These are phyloP conservation scores for Ceratocystis alfenasii DNA, from an alignment of 2,329 filamentous ascomycete species.

Conservation along the genomic window DNA sequence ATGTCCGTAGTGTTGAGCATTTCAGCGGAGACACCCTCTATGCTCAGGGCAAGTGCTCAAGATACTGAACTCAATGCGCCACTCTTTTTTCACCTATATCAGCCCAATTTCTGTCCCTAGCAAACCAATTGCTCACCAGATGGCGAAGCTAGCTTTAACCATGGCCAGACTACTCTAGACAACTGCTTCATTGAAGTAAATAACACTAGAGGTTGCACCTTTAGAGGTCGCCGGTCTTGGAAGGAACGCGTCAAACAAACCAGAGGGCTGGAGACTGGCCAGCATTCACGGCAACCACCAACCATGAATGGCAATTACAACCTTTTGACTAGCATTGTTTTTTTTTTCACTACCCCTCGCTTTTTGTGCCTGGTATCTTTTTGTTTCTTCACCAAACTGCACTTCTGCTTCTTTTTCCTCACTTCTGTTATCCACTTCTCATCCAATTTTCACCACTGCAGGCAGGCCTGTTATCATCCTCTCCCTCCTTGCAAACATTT, in stretches of 20 bases:
- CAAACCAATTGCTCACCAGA: not conserved
- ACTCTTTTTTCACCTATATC: not conserved
- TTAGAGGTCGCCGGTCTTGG: not conserved
- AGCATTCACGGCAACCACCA: constrained; percentile 7
- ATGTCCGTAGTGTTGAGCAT: not conserved
- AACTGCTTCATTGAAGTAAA: not conserved
- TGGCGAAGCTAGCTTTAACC: not conserved
- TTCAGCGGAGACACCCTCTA: not conserved
- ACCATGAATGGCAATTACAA: constrained; percentile 5
- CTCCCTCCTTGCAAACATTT: constrained; percentile 9
- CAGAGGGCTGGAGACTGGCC: not conserved
- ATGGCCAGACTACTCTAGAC: not conserved
- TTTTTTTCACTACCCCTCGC: not conserved
- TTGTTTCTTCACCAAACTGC: not conserved
- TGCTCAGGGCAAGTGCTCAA: not conserved
- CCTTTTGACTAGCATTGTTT: not conserved
- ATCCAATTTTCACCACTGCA: constrained; percentile 9
- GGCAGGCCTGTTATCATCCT: constrained; percentile 2
- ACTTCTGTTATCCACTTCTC: constrained; percentile 1
- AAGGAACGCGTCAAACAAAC: constrained; percentile 9
- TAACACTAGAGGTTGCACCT: not conserved
- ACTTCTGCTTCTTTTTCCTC: not conserved
- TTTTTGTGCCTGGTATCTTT: not conserved
- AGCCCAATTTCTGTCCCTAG: not conserved
- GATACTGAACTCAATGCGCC: not conserved